phyloP scores from a whole-genome alignment of 331 rosid species.

The Rosa hybrid region DNA sequence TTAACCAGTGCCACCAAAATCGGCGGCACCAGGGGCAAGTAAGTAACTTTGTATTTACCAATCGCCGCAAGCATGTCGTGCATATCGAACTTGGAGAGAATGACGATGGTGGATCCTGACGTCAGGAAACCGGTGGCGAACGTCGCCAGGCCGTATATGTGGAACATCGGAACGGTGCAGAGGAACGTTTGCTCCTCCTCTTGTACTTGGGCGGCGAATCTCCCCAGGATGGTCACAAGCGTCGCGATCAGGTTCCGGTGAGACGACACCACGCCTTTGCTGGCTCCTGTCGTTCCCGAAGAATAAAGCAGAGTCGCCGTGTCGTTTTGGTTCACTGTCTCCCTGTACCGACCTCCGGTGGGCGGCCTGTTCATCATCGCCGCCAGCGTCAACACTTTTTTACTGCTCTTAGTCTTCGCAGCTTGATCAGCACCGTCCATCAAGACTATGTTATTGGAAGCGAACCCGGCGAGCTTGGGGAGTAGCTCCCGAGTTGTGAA shows the following conservation, averaged over 20 bases:
- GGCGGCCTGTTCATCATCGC: constrained; percentile 55
- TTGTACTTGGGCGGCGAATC: constrained; percentile 30
- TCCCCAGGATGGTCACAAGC: constrained; percentile 46
- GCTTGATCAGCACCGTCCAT: constrained; percentile 31
- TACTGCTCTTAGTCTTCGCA: background rate
- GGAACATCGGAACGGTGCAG: constrained; percentile 93
- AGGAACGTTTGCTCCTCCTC: constrained; percentile 51
- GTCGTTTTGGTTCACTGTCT: constrained; percentile 65
- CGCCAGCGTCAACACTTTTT: constrained; percentile 27
- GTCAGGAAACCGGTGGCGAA: constrained; percentile 70
- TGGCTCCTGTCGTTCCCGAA: constrained; percentile 85
- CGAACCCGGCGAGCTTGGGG: constrained; percentile 49
- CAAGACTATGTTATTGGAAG: constrained; percentile 43
- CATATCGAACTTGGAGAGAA: constrained; percentile 78
- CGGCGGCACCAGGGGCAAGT: constrained; percentile 84
- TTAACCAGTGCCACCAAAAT: constrained; percentile 70
- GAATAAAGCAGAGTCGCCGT: constrained; percentile 87
- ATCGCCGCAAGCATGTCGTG: constrained; percentile 70
- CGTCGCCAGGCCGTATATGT: constrained; percentile 70
- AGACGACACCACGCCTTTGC: constrained; percentile 85
- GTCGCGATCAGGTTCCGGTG: constrained; percentile 69
- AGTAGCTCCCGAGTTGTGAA: constrained; percentile 59
- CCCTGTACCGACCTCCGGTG: constrained; percentile 26
- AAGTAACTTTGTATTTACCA: constrained; percentile 49
- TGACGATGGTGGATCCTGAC: constrained; percentile 63